Evolutionary conservation across 108 stramenopile species (phyloP).

Genomic region (Cyclotella baltica): DNA sequence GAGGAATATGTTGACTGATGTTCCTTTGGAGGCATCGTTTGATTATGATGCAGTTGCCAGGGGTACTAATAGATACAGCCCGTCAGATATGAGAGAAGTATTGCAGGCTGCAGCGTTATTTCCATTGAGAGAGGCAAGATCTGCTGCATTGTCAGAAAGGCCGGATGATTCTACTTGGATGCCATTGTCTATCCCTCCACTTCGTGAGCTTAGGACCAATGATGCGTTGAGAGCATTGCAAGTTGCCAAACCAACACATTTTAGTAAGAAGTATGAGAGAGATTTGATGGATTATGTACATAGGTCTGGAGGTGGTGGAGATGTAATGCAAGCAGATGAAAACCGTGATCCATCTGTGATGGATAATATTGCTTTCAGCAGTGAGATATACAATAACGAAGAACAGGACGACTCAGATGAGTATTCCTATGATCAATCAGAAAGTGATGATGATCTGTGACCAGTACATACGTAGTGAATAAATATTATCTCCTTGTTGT

Average conservation of each 20-base stretch:
- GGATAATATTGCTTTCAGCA: constrained; percentile 15
- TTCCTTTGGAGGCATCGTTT: constrained; percentile 47
- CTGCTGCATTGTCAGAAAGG: constrained; percentile 20
- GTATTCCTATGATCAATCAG: constrained; percentile 39
- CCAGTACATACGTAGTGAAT: no score
- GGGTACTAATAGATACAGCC: constrained; percentile 68
- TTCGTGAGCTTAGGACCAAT: constrained; percentile 53
- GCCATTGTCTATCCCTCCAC: constrained; percentile 17
- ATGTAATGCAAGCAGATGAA: not conserved
- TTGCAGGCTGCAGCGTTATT: constrained; percentile 63
- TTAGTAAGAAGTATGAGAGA: constrained; percentile 41
- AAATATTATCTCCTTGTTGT: no score
- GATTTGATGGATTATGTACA: constrained; percentile 48
- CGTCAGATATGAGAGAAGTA: constrained; percentile 78
- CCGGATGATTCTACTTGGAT: constrained; percentile 1
- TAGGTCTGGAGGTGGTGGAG: constrained; percentile 30
- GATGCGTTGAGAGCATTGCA: constrained; percentile 64
- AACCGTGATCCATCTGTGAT: constrained; percentile 4
- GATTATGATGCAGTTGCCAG: constrained; percentile 49
- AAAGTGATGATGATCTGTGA: constrained; percentile 41
- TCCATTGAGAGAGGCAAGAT: constrained; percentile 62
- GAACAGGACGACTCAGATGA: constrained; percentile 27
- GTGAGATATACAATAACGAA: constrained; percentile 13
- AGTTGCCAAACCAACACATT: constrained; percentile 58
- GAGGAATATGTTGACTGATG: constrained; percentile 44